Conservation (phyloP, 1,284 basidiomycete species). For the Porodaedalea pini region DNA sequence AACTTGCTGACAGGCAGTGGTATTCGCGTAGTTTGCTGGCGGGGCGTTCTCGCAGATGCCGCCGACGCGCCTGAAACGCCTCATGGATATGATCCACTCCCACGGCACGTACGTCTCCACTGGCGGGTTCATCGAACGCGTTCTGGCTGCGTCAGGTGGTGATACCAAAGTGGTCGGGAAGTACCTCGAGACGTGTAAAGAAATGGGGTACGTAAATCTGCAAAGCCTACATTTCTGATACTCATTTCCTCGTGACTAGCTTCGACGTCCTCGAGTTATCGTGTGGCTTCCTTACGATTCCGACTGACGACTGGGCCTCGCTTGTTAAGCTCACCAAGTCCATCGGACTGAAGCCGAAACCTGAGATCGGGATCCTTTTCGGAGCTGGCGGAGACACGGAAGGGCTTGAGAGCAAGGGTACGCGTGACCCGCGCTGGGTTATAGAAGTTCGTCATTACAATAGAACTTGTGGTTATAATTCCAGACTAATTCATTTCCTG, state of each 20-base stretch:
- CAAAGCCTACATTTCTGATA: too few relatives aligned
- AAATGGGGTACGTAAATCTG: slow-evolving; percentile 32
- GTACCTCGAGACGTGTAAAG: slow-evolving; percentile 40
- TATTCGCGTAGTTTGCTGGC: slow-evolving; percentile 34
- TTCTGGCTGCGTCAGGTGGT: slow-evolving; percentile 37
- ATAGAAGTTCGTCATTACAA: slow-evolving; percentile 28
- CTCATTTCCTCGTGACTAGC: slow-evolving; percentile 22
- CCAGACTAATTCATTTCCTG: not conserved
- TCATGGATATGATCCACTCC: slow-evolving; percentile 41
- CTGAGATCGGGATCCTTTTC: slow-evolving; percentile 44
- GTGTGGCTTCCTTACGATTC: slow-evolving; percentile 45
- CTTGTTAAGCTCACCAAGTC: slow-evolving; percentile 41
- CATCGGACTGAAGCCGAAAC: slow-evolving; percentile 43
- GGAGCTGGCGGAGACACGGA: slow-evolving; percentile 43
- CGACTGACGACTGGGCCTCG: slow-evolving; percentile 41
- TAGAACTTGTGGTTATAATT: not conserved
- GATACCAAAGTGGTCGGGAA: slow-evolving; percentile 35
- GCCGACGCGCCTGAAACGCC: slow-evolving; percentile 32
- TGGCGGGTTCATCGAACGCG: slow-evolving; percentile 43
- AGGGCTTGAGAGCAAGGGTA: slow-evolving; percentile 41
- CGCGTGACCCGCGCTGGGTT: slow-evolving; percentile 41
- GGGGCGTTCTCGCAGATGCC: slow-evolving; percentile 46
- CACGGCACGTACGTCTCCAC: slow-evolving; percentile 41
- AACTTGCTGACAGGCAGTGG: not conserved
- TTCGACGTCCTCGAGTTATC: slow-evolving; percentile 45